These are phyloP conservation scores for Lactarius hengduanensis DNA, from an alignment of 768 basidiomycete genomes.

Conservation along the genomic window DNA sequence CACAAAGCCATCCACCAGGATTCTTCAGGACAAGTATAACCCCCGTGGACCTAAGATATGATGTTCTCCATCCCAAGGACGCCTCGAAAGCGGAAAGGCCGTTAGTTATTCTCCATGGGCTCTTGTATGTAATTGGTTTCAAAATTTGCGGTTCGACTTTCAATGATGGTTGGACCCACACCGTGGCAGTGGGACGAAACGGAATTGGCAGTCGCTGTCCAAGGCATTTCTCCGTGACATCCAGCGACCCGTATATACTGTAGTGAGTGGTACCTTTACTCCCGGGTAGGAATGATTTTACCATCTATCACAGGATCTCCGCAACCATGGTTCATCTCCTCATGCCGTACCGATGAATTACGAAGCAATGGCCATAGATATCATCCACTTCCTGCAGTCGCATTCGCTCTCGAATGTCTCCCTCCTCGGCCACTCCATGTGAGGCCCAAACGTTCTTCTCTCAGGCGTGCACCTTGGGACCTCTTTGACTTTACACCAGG, in stretches of 20 bases:
- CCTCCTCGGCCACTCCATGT: constrained; percentile 91
- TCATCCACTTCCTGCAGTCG: constrained; percentile 60
- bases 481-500: constrained; percentile 43
- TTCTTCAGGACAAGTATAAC: constrained; percentile 19
- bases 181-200: constrained; percentile 69
- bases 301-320: constrained; percentile 57
- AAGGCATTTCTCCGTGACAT: constrained; percentile 70
- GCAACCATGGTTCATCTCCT: constrained; percentile 88
- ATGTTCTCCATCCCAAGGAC: constrained; percentile 30
- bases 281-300: not conserved
- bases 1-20: constrained; percentile 5
- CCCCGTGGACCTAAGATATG: constrained; percentile 36
- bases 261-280: constrained; percentile 45
- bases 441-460: constrained; percentile 31
- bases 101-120: constrained; percentile 59
- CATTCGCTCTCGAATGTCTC: constrained; percentile 59
- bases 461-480: not conserved
- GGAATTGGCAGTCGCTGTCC: constrained; percentile 84
- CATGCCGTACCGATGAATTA: constrained; percentile 76
- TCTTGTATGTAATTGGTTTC: constrained; percentile 47
- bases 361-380: constrained; percentile 73
- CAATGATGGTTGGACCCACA: not conserved
- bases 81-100: constrained; percentile 39
- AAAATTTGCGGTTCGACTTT: not conserved
- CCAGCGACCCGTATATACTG: constrained; percentile 64